Conservation (phyloP, 805 yeast genomes). For the Candida wancherniae region DNA sequence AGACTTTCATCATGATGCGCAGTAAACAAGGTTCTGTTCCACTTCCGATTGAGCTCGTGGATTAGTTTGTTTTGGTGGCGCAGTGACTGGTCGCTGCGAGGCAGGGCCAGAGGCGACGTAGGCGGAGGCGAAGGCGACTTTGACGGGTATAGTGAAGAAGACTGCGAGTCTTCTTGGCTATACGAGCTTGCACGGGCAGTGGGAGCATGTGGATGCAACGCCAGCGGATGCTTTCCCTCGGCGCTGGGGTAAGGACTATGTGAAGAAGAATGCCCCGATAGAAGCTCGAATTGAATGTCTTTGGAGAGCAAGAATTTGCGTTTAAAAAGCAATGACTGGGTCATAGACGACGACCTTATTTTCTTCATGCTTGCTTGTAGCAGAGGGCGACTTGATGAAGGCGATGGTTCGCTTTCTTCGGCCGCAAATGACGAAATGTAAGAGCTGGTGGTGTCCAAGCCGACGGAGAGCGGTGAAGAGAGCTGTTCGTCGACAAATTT, state of each 20-base stretch:
- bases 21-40: conserved; percentile 34
- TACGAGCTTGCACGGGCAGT: too few species aligned
- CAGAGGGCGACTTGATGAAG: too few species aligned
- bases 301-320: conserved; percentile 31
- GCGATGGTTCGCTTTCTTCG: too few species aligned
- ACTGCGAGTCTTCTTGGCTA: too few species aligned
- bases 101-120: conserved; percentile 3
- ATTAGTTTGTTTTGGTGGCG: conserved; percentile 31
- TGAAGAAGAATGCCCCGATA: conserved; percentile 10
- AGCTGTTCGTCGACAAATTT: conserved; percentile 10
- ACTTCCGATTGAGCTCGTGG: conserved; percentile 33
- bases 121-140: conserved; percentile 7
- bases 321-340: conserved; percentile 26
- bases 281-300: conserved; percentile 36
- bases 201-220: too few species aligned
- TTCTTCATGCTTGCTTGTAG: conserved; percentile 13
- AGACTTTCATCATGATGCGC: too few species aligned
- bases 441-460: too few species aligned
- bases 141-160: conserved; percentile 8
- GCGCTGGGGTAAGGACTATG: conserved; percentile 2
- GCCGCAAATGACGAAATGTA: too few species aligned
- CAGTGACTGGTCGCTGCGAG: conserved; percentile 14
- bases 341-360: conserved; percentile 16
- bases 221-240: too few species aligned
- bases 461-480: conserved; percentile 25